A percentile compares a stretch with the other conserved stretches of the same genome.
These are phyloP conservation scores for Oenanthe javanica DNA, from an alignment of 140 eudicot genomes.

Conservation along the genomic window DNA sequence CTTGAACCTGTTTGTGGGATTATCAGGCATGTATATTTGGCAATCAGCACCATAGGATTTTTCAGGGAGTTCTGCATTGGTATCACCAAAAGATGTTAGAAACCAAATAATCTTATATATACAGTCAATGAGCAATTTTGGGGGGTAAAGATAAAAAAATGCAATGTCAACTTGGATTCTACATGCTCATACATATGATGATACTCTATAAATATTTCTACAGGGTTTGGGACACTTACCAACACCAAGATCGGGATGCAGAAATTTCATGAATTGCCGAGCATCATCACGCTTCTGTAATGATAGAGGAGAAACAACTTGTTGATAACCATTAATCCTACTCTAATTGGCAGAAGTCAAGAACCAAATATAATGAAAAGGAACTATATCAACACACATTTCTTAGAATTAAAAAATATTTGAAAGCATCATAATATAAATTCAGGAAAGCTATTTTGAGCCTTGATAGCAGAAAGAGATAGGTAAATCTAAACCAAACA, in stretches of 20 bases:
- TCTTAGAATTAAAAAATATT: neutral
- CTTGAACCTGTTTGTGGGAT: constrained; percentile 94
- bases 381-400: neutral
- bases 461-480: no score
- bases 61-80: constrained; percentile 80
- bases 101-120: neutral
- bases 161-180: constrained; percentile 8
- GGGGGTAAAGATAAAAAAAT: neutral
- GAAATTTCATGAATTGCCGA: constrained; percentile 89
- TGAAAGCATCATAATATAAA: neutral
- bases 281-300: constrained; percentile 94
- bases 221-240: constrained; percentile 40
- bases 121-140: neutral
- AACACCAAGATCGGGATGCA: constrained; percentile 92
- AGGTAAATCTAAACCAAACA: neutral
- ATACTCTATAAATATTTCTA: neutral
- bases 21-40: constrained; percentile 75
- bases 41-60: constrained; percentile 95
- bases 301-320: constrained; percentile 12
- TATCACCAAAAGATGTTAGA: constrained; percentile 2
- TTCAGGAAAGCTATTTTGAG: neutral
- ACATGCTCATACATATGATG: neutral
- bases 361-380: neutral
- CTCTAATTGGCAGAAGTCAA: neutral
- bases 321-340: constrained; percentile 8